A percentile compares a stretch with the other conserved stretches of the same genome.
Conservation (phyloP, 306 rosid species). For the Calophaca sinica region DNA sequence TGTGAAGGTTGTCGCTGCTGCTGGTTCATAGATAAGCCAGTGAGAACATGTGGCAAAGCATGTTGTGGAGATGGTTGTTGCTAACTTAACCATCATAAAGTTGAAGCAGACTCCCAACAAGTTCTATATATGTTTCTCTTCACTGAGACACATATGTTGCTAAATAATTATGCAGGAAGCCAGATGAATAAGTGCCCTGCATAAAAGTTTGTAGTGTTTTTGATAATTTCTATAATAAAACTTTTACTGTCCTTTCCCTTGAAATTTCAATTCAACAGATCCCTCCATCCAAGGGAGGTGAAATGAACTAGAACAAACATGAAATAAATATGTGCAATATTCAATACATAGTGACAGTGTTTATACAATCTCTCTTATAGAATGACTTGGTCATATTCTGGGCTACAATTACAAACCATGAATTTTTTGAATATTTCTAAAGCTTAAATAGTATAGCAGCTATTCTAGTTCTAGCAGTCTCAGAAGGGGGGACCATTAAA, state of each 20-base stretch:
- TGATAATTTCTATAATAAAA: conserved; percentile 4
- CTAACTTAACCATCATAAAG: conserved; percentile 8
- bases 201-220: conserved; percentile 3
- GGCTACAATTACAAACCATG: conserved; percentile 41
- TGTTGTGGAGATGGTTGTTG: conserved; percentile 48
- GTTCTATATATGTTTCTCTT: conserved; percentile 26
- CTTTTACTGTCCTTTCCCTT: not conserved
- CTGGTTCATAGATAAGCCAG: conserved; percentile 43
- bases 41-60: conserved; percentile 34
- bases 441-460: conserved; percentile 48
- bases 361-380: conserved; percentile 40
- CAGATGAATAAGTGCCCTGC: conserved; percentile 11
- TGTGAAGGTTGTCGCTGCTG: conserved; percentile 50
- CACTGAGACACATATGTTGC: conserved; percentile 3
- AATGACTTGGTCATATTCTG: conserved; percentile 44
- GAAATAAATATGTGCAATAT: conserved; percentile 40
- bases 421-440: conserved; percentile 50
- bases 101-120: conserved; percentile 13
- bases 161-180: conserved; percentile 30
- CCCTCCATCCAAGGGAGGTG: not conserved
- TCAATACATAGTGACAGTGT: conserved; percentile 38
- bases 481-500: conserved; percentile 56
- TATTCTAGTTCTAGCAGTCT: conserved; percentile 47
- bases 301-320: conserved; percentile 2
- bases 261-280: not conserved